Evolutionary conservation across 164 flowering plant species (phyloP), one percentile per base, ranked within the genome.

Genomic region (Aristolochia fimbriata): DNA sequence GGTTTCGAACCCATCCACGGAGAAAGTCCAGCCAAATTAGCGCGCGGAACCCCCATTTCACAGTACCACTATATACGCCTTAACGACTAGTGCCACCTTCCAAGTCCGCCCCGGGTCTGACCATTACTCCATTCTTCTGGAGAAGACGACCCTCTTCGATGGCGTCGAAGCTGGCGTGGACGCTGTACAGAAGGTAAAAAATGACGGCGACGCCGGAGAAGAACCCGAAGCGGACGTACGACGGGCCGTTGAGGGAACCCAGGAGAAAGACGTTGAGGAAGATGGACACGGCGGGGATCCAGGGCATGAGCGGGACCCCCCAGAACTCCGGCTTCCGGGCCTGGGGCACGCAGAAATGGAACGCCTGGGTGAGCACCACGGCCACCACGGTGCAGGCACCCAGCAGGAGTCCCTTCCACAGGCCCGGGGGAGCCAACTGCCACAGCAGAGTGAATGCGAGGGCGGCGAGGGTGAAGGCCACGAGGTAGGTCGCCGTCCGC

Each of bases 291-390:
- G 83, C 77, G 4, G 98, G 97, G 8, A 86, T 63, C 96, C 93
- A 90, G 11, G 98, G 98, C 98, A 90, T 90, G 47, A 84, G 53
- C 0, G 97, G 98, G 24, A 90, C 92, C 2, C 90, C 92, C 97
- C 97, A 93, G 47, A 76, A 79, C 73, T 84, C 87, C 2, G 98
- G 97, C 53, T 81, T 82, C 7, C 81, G 67, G 10, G 83, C 84
- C 62, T 87, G 94, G 0, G 86, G 81, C 7, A 86, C 92, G 62
- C 73, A 60, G 62, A 68, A 73, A 22, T 78, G 80, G 73, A 93
- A 93, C 2, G 77, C 55, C 19, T 76, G 83, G 8, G 80, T 22
- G 4, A 83, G 17, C 0, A 75, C 81, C 0, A 86, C 59, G 0
- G 84, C 85, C 0, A 71, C 57, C 0, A 75, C 60, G 0, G 70